A percentile compares a stretch with the other conserved stretches of the same genome.
Evolutionary conservation across 108 stramenopile species (phyloP).

Genomic region (Skeletonema marinoi): DNA sequence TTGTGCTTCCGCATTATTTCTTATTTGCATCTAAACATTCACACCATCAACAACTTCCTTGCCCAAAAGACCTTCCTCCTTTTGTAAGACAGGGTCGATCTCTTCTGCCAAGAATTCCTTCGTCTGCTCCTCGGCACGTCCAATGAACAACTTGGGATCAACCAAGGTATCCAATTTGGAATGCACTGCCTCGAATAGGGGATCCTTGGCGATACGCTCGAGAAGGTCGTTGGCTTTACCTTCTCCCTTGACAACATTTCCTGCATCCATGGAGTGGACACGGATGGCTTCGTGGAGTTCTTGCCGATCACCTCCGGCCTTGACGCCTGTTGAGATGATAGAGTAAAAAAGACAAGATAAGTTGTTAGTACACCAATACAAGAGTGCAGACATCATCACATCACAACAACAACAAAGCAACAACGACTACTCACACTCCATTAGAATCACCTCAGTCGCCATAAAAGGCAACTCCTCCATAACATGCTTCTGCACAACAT

Average conservation of each 20-base stretch:
- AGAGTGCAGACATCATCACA: background rate
- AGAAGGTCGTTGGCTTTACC: slow-evolving; percentile 97
- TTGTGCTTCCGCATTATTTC: no score
- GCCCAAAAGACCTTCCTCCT: slow-evolving; percentile 71
- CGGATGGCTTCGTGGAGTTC: slow-evolving; percentile 97
- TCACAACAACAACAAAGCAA: background rate
- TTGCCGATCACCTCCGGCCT: slow-evolving; percentile 98
- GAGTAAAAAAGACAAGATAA: background rate
- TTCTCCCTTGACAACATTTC: slow-evolving; percentile 96
- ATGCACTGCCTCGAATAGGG: slow-evolving; percentile 89
- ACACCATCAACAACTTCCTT: slow-evolving; percentile 88
- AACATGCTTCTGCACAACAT: slow-evolving; percentile 92
- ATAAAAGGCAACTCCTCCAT: slow-evolving; percentile 99
- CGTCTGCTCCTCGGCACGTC: slow-evolving; percentile 94
- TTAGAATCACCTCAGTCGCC: slow-evolving; percentile 98
- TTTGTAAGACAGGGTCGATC: slow-evolving; percentile 87
- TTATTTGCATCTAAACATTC: slow-evolving; percentile 75
- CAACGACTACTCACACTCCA: slow-evolving; percentile 87
- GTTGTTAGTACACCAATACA: background rate
- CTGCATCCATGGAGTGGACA: slow-evolving; percentile 98
- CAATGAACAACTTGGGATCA: slow-evolving; percentile 94
- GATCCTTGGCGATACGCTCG: slow-evolving; percentile 92
- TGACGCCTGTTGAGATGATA: slow-evolving; percentile 69
- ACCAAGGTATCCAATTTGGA: slow-evolving; percentile 87
- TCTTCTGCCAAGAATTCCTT: slow-evolving; percentile 93